These are phyloP conservation scores for Sicyos edulis DNA, from an alignment of 306 rosid genomes.

Conservation along the genomic window DNA sequence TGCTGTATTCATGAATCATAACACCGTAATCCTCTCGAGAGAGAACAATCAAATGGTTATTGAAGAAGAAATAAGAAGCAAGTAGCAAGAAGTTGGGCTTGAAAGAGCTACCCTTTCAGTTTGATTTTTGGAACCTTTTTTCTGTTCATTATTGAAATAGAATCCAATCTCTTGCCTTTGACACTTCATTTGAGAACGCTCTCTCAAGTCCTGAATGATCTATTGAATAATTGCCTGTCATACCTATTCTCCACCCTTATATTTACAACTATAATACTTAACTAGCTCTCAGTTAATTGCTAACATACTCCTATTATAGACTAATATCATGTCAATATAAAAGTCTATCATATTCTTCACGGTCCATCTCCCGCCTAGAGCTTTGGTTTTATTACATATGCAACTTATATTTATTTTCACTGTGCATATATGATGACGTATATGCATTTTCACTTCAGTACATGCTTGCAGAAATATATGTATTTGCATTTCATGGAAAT, in stretches of 20 bases:
- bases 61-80: not conserved
- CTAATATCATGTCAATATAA: no score
- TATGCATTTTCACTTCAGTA: not conserved
- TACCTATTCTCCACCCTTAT: no score
- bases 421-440: not conserved
- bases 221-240: no score
- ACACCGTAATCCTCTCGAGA: not conserved
- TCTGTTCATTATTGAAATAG: not conserved
- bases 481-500: constrained; percentile 5
- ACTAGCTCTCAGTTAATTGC: no score
- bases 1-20: not conserved
- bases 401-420: not conserved
- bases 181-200: no score
- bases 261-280: no score
- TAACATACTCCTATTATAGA: no score
- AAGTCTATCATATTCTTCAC: not conserved
- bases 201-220: no score
- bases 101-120: not conserved
- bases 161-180: no score
- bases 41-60: not conserved
- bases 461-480: not conserved
- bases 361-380: not conserved
- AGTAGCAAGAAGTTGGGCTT: constrained; percentile 9
- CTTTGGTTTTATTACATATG: not conserved
- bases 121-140: not conserved